Evolutionary conservation across 73 alveolate genomes (phyloP).

Genomic region (Tetrahymena borealis): DNA sequence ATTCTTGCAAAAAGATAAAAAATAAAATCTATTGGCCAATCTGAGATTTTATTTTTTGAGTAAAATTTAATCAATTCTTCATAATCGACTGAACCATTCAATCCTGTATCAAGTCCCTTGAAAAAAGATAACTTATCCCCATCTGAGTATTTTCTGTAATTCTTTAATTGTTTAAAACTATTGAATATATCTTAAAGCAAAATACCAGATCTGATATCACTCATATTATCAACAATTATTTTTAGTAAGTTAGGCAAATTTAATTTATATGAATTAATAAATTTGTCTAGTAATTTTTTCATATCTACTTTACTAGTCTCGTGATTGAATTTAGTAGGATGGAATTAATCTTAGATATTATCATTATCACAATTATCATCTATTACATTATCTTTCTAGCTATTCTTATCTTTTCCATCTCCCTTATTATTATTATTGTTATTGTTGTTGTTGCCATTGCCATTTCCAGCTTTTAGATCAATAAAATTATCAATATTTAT

Average conservation of each 20-base stretch:
- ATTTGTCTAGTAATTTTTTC: neutral
- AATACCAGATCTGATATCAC: neutral
- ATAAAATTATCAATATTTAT: neutral
- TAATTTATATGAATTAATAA: neutral
- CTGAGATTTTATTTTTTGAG: neutral
- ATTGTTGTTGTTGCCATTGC: neutral
- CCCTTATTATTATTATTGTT: neutral
- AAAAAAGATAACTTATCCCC: neutral
- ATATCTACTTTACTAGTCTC: neutral
- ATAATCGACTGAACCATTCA: conserved; percentile 30
- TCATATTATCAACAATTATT: neutral
- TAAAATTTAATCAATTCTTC: conserved; percentile 34
- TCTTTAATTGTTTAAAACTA: neutral
- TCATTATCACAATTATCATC: neutral
- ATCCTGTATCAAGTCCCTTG: neutral
- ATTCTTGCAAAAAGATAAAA: conserved; percentile 27
- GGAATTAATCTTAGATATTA: neutral
- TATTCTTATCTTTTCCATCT: neutral
- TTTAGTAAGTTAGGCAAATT: neutral
- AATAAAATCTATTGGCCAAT: conserved; percentile 9
- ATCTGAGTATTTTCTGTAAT: neutral
- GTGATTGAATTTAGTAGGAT: neutral
- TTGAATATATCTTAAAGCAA: neutral
- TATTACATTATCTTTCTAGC: neutral
- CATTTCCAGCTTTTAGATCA: neutral